Evolutionary conservation across 495 filamentous ascomycete species (phyloP), one percentile per base, ranked within the genome.

Genomic region (Daldinia loculata): DNA sequence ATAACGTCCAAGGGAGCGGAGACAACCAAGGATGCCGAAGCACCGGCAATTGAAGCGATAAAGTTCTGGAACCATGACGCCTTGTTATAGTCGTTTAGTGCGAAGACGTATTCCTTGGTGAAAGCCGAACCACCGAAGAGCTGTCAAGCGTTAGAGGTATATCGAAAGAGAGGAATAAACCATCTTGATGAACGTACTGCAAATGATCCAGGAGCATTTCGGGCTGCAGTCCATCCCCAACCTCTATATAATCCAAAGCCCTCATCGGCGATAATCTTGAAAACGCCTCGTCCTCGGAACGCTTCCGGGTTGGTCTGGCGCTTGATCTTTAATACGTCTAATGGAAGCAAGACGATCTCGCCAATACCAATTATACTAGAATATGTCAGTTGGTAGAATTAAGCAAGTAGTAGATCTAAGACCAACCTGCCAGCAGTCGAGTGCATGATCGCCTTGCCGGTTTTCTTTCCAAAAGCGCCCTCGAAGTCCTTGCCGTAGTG

Each of bases 311-410:
- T 99, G 39, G 95, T 99, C 83, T 99, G 95, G 72, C 95, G 91
- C 86, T 98, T 98, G 85, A 99, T 99, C 87, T 99, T 99, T 26
- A 99, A 85, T 12, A 99, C 95, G 74, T 99, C 95, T 34, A 99
- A 87, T 45, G 95, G 95, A 24, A 99, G 87, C 3, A 99, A 85
- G 66, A 99, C 86, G 70, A 99, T 95, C 84, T 99, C 95, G 73
- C 95, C 96, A 71, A 98, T 95, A 76, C 95, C 95, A 75, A 98
- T 97, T 69, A 99, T 72, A 84, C 92, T 95, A 67, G 22, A 51
- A 36, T 27, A 55, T 12, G 67, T 76, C 32, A 78, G 76, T 58
- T 48, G 22, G 6, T 45, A 59, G 15, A 14, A 29, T 3, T 9
- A 6, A 48, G 32, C 15, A 45, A 36, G 24, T 14, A 26, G 22